Evolutionary conservation across 1,284 basidiomycete species (phyloP).

Genomic region (Rhodotorula sp.): DNA sequence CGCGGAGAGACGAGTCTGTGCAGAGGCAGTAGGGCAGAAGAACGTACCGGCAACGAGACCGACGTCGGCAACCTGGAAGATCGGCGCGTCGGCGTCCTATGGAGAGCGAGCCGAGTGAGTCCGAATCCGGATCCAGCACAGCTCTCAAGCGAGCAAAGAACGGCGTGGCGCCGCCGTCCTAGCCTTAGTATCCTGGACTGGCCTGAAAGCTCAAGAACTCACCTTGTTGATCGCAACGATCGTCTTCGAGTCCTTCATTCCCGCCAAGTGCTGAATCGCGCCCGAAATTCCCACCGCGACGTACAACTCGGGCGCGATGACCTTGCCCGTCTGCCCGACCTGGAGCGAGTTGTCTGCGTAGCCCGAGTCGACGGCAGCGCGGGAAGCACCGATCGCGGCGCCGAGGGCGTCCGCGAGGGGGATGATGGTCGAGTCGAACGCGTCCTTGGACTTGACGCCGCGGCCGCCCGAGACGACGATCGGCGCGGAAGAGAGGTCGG

Average conservation of each 20-base stretch:
- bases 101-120: not conserved
- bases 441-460: slow-evolving; percentile 91
- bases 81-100: slow-evolving; percentile 93
- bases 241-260: slow-evolving; percentile 99
- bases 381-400: slow-evolving; percentile 93
- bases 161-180: not conserved
- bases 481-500: slow-evolving; percentile 82
- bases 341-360: slow-evolving; percentile 98
- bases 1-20: slow-evolving; percentile 30
- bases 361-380: slow-evolving; percentile 96
- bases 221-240: slow-evolving; percentile 99
- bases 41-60: slow-evolving; percentile 71
- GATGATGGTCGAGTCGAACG: slow-evolving; percentile 81
- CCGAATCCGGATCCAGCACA: no score
- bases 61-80: slow-evolving; percentile 97
- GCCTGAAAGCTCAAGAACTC: slow-evolving; percentile 15
- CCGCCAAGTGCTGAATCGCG: slow-evolving; percentile 97
- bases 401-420: slow-evolving; percentile 90
- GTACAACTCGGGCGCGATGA: slow-evolving; percentile 76
- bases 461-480: slow-evolving; percentile 93
- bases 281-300: slow-evolving; percentile 96
- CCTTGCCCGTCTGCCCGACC: slow-evolving; percentile 98
- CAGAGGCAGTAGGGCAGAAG: no score
- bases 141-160: not conserved
- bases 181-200: not conserved